Percentiles rank a stretch among this genome's conserved stretches.
These are phyloP conservation scores for Zygotorulaspora sp. DNA, from an alignment of 805 yeast species.

Conservation along the genomic window DNA sequence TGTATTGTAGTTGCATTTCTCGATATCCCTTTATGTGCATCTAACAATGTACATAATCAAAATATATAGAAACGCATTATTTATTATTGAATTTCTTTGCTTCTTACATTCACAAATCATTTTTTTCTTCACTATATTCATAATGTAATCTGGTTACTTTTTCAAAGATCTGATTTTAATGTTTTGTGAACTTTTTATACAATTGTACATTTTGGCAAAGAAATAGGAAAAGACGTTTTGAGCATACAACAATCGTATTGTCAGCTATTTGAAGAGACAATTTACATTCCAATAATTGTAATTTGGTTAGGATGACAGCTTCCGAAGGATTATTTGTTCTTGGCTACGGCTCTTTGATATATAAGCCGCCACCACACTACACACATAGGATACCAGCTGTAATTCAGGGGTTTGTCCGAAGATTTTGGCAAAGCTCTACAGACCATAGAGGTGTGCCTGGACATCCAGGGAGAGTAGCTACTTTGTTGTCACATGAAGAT, in stretches of 20 bases:
- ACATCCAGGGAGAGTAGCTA: conserved; percentile 85
- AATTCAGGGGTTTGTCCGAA: conserved; percentile 66
- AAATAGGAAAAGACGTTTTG: too few species aligned
- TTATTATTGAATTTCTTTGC: conserved; percentile 1
- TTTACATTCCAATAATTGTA: too few species aligned
- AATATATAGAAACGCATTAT: conserved; percentile 1
- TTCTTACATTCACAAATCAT: too few species aligned
- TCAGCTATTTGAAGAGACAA: too few species aligned
- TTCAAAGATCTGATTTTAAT: too few species aligned
- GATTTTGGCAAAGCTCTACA: conserved; percentile 88
- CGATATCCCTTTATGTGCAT: background rate
- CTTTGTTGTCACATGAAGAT: conserved; percentile 60
- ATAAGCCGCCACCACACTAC: conserved; percentile 81
- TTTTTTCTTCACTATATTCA: too few species aligned
- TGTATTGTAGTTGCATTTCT: conserved; percentile 11
- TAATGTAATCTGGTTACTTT: too few species aligned
- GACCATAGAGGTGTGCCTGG: conserved; percentile 90
- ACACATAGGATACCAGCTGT: conserved; percentile 64
- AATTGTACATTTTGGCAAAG: too few species aligned
- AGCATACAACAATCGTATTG: too few species aligned
- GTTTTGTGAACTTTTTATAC: too few species aligned
- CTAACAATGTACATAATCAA: background rate
- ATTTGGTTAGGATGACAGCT: conserved; percentile 11
- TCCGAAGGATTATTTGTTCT: conserved; percentile 59
- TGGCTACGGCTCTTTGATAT: conserved; percentile 86